Base-by-base conservation (phyloP, 371 early-diverging fungal genomes). In the Paramicrosporidium saccamoebae region DNA sequence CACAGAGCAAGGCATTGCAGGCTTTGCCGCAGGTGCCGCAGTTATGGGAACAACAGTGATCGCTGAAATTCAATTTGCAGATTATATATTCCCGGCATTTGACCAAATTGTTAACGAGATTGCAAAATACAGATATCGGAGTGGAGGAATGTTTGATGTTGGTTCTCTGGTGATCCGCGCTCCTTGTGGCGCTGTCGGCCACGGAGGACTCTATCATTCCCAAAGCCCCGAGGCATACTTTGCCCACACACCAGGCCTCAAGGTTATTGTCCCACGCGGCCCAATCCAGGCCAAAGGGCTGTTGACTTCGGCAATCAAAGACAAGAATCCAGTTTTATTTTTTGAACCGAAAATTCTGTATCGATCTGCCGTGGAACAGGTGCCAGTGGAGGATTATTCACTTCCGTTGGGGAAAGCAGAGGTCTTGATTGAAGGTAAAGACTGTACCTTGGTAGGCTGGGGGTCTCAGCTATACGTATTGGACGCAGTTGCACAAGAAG, bases 81-180 rank as follows among this genome's bases (percentile, higher is more conserved):
- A 90, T 40, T 88, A 86, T 31, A 77, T 90, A 5, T 84, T 73
- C 42, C 92, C 92, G 2, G 88, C 88, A 2, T 90, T 84, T 39
- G 92, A 90, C 46, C 90, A 88, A 27, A 35, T 92, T 21, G 88
- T 84, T n/a, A 92, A 92, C 41, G 94, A 92, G 46, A 90, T 90
- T 9, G 84, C 90, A 16, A 92, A 92, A 45, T 84, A 62, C 38
- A 58, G 94, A 21, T 92, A 88, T 46, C 59, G 94, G 16, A 75
- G 81, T 5, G 94, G 94, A 12, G 66, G 68, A 28, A 52, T 64
- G 35, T 92, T 86, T 33, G 50, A 81, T 35, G 65, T 58, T 9
- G 94, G 82, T 16, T 79, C 81, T 0, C 44, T 92, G 27, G 84
- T 86, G 1, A 49, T 92, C 19, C 61, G 94, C 17, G 50, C 84